A percentile compares a stretch with the other conserved stretches of the same genome.
Conservation (phyloP, 306 rosid genomes). For the Malus orientalis region DNA sequence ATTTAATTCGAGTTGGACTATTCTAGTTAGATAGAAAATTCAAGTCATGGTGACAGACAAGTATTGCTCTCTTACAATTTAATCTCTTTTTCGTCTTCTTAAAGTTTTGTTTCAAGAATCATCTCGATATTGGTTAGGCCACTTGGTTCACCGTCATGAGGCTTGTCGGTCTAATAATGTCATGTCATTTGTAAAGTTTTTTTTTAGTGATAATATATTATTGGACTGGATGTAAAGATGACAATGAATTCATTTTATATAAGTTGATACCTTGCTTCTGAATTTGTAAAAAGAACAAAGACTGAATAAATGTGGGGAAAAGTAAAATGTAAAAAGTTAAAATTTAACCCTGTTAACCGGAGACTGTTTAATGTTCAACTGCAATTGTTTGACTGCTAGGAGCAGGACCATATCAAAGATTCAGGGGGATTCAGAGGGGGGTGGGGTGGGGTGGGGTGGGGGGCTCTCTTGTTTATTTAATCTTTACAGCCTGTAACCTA, state of each 20-base stretch:
- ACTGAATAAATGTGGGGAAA: background rate
- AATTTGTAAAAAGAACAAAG: background rate
- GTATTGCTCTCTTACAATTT: background rate
- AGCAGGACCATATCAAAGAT: background rate
- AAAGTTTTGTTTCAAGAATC: too few relatives aligned
- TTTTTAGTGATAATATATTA: too few relatives aligned
- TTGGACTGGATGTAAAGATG: too few relatives aligned
- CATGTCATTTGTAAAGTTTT: too few relatives aligned
- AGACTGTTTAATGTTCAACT: too few relatives aligned
- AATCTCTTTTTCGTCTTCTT: background rate
- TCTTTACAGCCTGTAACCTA: conserved; percentile 39
- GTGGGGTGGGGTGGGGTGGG: too few relatives aligned
- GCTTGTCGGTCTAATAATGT: too few relatives aligned
- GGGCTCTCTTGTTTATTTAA: background rate
- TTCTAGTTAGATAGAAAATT: background rate
- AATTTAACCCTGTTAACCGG: conserved; percentile 3
- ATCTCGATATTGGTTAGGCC: too few relatives aligned
- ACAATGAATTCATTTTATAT: too few relatives aligned
- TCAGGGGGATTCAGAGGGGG: background rate
- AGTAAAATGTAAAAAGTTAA: background rate
- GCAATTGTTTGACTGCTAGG: background rate
- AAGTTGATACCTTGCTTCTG: too few relatives aligned
- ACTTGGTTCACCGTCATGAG: too few relatives aligned
- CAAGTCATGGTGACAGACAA: background rate
- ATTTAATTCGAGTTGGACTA: conserved; percentile 1